Evolutionary conservation across 2,329 filamentous ascomycete genomes (phyloP).

Genomic region (Pseudogymnoascus sp.): DNA sequence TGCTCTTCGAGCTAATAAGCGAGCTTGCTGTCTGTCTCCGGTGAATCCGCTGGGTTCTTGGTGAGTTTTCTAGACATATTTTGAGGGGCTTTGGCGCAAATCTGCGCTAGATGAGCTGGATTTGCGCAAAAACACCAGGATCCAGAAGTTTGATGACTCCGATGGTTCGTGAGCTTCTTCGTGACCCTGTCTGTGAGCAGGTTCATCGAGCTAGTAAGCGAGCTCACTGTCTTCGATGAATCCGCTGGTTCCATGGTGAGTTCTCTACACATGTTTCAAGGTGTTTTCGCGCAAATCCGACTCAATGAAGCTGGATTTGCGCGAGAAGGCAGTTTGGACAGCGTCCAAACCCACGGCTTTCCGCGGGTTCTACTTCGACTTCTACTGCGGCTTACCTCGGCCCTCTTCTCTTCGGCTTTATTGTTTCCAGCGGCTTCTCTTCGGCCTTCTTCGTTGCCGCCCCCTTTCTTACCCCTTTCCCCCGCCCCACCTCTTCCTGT

Average conservation of each 20-base stretch:
- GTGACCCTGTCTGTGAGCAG: background rate
- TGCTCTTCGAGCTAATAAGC: too few species aligned
- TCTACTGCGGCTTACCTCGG: background rate
- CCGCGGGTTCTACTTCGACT: background rate
- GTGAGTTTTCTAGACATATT: too few species aligned
- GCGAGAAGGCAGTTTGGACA: background rate
- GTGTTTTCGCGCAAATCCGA: background rate
- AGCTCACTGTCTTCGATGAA: background rate
- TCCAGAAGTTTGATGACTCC: background rate
- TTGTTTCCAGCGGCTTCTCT: background rate
- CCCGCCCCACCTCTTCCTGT: background rate
- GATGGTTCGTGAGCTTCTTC: background rate
- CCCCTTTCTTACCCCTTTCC: background rate
- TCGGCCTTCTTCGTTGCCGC: background rate
- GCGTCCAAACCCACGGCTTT: background rate
- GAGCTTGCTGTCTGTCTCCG: too few species aligned
- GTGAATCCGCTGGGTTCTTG: too few species aligned
- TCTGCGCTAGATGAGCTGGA: too few species aligned
- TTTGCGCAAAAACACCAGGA: background rate
- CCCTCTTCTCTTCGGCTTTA: background rate
- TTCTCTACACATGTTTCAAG: background rate
- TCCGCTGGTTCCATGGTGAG: too few species aligned
- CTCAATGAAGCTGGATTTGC: background rate
- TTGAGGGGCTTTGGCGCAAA: background rate
- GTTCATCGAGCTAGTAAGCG: background rate